Evolutionary conservation across 1,139 yeast genomes (phyloP).

Genomic region (Tardiomyces blankii): DNA sequence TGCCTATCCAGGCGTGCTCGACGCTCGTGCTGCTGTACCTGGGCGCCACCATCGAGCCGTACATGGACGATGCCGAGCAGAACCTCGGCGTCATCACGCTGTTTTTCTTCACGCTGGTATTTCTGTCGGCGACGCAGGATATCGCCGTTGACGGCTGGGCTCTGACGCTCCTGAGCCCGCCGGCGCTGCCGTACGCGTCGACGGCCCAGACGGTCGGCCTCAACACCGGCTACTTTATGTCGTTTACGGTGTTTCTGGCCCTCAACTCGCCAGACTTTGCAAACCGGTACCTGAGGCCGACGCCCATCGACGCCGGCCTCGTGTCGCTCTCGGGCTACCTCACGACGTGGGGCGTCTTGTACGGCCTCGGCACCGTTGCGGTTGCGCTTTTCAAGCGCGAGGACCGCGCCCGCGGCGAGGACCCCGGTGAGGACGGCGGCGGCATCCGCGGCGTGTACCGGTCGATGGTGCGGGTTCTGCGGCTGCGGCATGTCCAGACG

Average conservation of each 20-base stretch:
- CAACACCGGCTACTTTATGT: constrained; percentile 83
- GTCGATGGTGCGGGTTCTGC: constrained; percentile 68
- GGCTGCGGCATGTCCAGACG: constrained; percentile 64
- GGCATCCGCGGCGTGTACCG: constrained; percentile 34
- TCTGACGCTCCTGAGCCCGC: constrained; percentile 66
- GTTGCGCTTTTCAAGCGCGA: constrained; percentile 38
- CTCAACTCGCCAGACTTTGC: constrained; percentile 89
- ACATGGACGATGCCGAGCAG: constrained; percentile 45
- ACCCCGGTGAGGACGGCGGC: constrained; percentile 26
- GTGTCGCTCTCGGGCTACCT: constrained; percentile 67
- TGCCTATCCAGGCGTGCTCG: constrained; percentile 76
- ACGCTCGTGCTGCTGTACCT: constrained; percentile 56
- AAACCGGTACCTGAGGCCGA: constrained; percentile 60
- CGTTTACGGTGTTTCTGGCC: constrained; percentile 85
- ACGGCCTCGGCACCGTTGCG: constrained; percentile 53
- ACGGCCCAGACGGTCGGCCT: constrained; percentile 96
- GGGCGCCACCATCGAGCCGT: constrained; percentile 46
- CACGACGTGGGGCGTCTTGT: constrained; percentile 65
- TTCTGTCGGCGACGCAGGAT: constrained; percentile 94
- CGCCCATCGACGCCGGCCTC: constrained; percentile 54
- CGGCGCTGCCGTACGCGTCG: constrained; percentile 83
- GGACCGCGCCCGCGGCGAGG: constrained; percentile 26
- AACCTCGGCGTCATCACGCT: constrained; percentile 46
- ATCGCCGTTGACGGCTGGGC: constrained; percentile 99
- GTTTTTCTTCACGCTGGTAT: constrained; percentile 64